Percentiles rank a stretch among this genome's conserved stretches.
These are phyloP conservation scores for Calonectria henricotiae DNA, from an alignment of 2,329 filamentous ascomycete genomes.

Conservation along the genomic window DNA sequence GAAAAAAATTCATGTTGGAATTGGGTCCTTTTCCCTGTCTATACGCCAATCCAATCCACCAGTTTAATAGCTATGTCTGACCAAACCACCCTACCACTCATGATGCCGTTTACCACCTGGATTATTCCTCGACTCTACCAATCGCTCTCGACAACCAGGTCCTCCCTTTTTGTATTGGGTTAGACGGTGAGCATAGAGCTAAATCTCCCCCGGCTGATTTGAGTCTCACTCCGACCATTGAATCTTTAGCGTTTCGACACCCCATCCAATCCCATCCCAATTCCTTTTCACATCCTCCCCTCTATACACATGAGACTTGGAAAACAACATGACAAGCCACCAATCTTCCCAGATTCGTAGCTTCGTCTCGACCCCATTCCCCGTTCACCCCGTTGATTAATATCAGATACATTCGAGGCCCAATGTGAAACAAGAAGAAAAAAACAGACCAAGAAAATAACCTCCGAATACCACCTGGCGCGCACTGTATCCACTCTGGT, in stretches of 20 bases:
- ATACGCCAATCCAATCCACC: constrained; percentile 8
- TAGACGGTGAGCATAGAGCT: neutral
- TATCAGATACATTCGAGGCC: constrained; percentile 19
- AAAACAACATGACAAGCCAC: constrained; percentile 33
- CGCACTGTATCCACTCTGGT: constrained; percentile 26
- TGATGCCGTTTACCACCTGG: constrained; percentile 26
- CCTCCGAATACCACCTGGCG: constrained; percentile 8
- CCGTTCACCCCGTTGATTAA: neutral
- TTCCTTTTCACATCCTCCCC: constrained; percentile 9
- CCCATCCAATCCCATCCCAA: constrained; percentile 11
- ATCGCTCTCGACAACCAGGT: neutral
- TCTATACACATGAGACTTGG: constrained; percentile 13
- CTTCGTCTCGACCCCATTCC: neutral
- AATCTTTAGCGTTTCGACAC: constrained; percentile 6
- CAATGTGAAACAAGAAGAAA: constrained; percentile 46
- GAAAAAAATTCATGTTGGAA: constrained; percentile 8
- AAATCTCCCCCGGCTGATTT: neutral
- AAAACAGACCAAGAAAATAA: constrained; percentile 9
- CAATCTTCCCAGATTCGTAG: constrained; percentile 23
- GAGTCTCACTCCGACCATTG: constrained; percentile 8
- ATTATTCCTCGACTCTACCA: neutral
- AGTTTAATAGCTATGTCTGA: neutral
- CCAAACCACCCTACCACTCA: neutral
- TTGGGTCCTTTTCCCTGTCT: constrained; percentile 14
- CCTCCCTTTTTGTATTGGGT: neutral